Evolutionary conservation across 345 rosid species (phyloP).

Genomic region (Camelina laxa): DNA sequence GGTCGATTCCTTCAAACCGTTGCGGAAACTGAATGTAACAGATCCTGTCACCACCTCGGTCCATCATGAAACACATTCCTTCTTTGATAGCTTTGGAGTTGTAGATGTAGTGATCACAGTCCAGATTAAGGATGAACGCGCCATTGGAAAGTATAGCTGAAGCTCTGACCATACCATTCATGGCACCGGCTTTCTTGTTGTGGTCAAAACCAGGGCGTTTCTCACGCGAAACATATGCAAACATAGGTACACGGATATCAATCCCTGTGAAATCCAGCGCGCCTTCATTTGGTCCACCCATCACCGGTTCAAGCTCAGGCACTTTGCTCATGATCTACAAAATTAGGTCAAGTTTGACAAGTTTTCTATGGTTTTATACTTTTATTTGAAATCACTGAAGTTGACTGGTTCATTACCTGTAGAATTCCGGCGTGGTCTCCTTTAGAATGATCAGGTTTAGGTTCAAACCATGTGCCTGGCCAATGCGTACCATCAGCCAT

Average conservation of each 20-base stretch:
- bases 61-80: conserved; percentile 99
- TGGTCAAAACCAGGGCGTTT: conserved; percentile 86
- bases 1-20: conserved; percentile 95
- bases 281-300: conserved; percentile 74
- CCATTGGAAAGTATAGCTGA: conserved; percentile 87
- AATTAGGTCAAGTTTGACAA: conserved; percentile 8
- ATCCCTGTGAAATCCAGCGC: conserved; percentile 71
- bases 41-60: conserved; percentile 88
- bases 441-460: conserved; percentile 71
- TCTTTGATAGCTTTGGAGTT: conserved; percentile 78
- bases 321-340: conserved; percentile 79
- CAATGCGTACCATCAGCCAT: conserved; percentile 99
- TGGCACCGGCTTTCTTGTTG: conserved; percentile 95
- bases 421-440: conserved; percentile 94
- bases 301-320: conserved; percentile 71
- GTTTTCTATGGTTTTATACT: conserved; percentile 26
- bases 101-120: conserved; percentile 88
- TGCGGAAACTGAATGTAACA: conserved; percentile 96
- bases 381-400: neutral
- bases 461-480: conserved; percentile 89
- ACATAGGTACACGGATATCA: conserved; percentile 83
- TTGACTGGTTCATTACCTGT: conserved; percentile 35
- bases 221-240: conserved; percentile 82
- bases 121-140: conserved; percentile 82
- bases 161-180: conserved; percentile 95